Evolutionary conservation across 2,329 filamentous ascomycete genomes (phyloP).

Genomic region (Zopfia rhizophila): DNA sequence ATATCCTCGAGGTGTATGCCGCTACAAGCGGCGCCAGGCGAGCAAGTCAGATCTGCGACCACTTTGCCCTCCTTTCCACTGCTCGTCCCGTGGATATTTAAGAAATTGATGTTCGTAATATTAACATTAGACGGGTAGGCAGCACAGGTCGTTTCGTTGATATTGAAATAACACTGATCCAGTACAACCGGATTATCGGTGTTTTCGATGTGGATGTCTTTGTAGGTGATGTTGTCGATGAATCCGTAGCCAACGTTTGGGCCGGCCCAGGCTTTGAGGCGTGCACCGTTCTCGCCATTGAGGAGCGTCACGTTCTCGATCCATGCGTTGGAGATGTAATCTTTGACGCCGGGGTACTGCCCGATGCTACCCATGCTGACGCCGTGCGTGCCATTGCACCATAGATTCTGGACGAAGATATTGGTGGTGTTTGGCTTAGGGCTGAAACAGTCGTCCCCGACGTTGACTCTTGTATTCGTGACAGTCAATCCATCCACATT

Average conservation of each 20-base stretch:
- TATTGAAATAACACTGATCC: constrained; percentile 72
- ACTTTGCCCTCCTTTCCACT: constrained; percentile 66
- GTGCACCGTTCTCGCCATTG: constrained; percentile 64
- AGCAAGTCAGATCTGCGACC: constrained; percentile 66
- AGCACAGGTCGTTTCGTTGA: constrained; percentile 63
- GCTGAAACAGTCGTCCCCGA: constrained; percentile 46
- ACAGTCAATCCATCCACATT: constrained; percentile 64
- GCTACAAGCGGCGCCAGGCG: constrained; percentile 66
- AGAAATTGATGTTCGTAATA: constrained; percentile 67
- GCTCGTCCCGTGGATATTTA: constrained; percentile 67
- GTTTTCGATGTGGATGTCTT: constrained; percentile 68
- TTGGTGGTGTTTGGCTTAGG: constrained; percentile 48
- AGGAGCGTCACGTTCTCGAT: constrained; percentile 70
- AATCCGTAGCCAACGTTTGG: constrained; percentile 67
- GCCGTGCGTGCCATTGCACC: constrained; percentile 48
- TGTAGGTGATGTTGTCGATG: constrained; percentile 71
- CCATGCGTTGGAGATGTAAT: constrained; percentile 56
- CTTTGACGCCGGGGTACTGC: constrained; percentile 42
- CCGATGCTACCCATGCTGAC: constrained; percentile 46
- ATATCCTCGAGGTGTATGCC: constrained; percentile 67
- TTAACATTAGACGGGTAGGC: constrained; percentile 67
- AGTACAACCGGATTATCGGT: constrained; percentile 68
- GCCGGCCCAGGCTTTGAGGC: constrained; percentile 71
- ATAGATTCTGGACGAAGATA: constrained; percentile 45
- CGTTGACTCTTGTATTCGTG: constrained; percentile 48